Base-by-base conservation (phyloP, 371 early-diverging fungal species). In the Apophysomyces variabilis region DNA sequence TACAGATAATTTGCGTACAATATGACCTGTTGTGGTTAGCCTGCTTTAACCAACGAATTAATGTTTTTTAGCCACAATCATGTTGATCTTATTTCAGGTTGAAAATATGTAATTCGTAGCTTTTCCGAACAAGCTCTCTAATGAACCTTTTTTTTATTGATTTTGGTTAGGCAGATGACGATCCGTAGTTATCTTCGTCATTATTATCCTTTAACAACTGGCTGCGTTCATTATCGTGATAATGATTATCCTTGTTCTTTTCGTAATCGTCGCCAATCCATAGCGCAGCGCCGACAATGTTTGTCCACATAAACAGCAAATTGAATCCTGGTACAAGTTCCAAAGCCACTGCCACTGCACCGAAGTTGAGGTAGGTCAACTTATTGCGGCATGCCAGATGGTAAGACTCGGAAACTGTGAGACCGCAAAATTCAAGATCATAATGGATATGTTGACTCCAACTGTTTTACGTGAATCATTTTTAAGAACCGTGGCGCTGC, bases 251-350 rank as follows among this genome's bases (percentile, higher is more conserved):
- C 6, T 50, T 21, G 54, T 21, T 21, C 26, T 64, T 59, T 50
- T 72, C 73, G 64, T 77, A 80, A 39, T 78, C 76, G 57, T 85
- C 85, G 12, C 76, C 80, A 7, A 87, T 83, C 89, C 89, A 90
- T 26, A 90, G 71, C 7, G 86, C 88, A n/a, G 87, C 81, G 5
- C 88, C 89, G 6, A 90, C 85, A 62, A 85, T 84, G 58, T 89
- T 89, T 11, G 91, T 88, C 78, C 86, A 89, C 36, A 84, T 72
- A 47, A 89, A 89, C 6, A 90, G 41, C 38, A 87, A 67, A 44
- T 86, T 85, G 26, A 84, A 73, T 8, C 89, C 35, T n/a, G 89
- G 89, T 2, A 90, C 71, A 56, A 88, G 67, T 67, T 87, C 85
- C 38, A 89, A 64, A 4, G 73, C 82, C 16, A 85, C 75, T 4